Evolutionary conservation across 352 stramenopile genomes (phyloP).

Genomic region (Pythium plurisporium): DNA sequence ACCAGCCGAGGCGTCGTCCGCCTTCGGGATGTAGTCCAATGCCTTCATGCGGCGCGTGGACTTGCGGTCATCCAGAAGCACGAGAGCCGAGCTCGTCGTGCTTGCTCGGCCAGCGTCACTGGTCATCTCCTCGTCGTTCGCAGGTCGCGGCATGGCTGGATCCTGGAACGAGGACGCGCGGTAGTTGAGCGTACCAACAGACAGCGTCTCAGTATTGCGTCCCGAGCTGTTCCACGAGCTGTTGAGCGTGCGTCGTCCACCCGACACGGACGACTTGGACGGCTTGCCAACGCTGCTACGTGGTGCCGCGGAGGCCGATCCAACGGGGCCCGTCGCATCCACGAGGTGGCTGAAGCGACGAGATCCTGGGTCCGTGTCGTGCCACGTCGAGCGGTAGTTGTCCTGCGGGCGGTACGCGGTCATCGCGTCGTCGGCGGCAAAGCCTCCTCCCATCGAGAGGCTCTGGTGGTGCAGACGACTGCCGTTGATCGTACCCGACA

Average conservation of each 20-base stretch:
- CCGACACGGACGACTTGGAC: background rate
- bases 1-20: background rate
- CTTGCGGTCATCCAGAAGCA: constrained; percentile 19
- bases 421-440: background rate
- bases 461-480: constrained; percentile 6
- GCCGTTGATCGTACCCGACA: constrained; percentile 7
- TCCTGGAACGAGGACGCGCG: constrained; percentile 36
- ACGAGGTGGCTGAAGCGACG: too few relatives aligned
- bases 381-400: constrained; percentile 8
- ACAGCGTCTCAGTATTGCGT: constrained; percentile 40
- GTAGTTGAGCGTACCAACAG: constrained; percentile 38
- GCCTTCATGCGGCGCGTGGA: constrained; percentile 17
- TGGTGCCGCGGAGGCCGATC: too few relatives aligned
- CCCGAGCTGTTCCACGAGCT: constrained; percentile 18
- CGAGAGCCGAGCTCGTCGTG: constrained; percentile 17
- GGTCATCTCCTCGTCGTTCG: background rate
- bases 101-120: constrained; percentile 3
- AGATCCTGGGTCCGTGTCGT: constrained; percentile 14
- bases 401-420: background rate
- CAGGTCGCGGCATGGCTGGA: background rate
- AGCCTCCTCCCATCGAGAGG: constrained; percentile 3
- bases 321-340: too few relatives aligned
- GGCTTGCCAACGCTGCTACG: background rate
- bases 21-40: constrained; percentile 16
- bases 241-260: constrained; percentile 15